phyloP scores from a whole-genome alignment of 768 basidiomycete genomes.

The Hortiboletus campestris region DNA sequence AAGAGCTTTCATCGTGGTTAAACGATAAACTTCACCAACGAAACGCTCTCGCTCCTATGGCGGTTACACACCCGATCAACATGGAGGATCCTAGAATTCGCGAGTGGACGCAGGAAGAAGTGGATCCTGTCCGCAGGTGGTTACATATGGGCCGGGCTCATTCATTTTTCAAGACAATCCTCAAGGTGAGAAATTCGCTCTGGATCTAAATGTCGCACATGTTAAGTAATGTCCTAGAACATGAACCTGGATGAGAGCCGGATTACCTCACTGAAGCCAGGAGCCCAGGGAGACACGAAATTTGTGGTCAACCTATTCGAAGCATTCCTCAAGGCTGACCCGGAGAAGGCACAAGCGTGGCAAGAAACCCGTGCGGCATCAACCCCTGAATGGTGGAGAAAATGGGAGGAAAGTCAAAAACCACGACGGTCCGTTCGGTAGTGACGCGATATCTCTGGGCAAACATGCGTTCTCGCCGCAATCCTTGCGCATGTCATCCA shows the following conservation, averaged over 20 bases:
- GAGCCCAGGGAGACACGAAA: conserved; percentile 13
- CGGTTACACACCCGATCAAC: conserved; percentile 17
- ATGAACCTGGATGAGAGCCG: conserved; percentile 16
- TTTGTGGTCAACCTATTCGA: conserved; percentile 20
- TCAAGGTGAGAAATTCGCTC: conserved; percentile 21
- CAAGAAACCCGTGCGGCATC: conserved; percentile 22
- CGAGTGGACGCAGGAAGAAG: conserved; percentile 40
- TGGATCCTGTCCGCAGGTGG: conserved; percentile 34
- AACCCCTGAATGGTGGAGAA: conserved; percentile 31
- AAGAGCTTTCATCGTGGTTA: conserved; percentile 33
- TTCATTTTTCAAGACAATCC: conserved; percentile 25
- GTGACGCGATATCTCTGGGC: not conserved
- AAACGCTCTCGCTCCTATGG: conserved; percentile 22
- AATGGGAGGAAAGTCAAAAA: conserved; percentile 28
- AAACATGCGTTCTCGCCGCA: not conserved
- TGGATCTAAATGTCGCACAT: not conserved
- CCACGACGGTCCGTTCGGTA: conserved; percentile 5
- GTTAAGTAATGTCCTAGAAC: conserved; percentile 14
- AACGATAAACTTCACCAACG: conserved; percentile 26
- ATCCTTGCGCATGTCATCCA: not conserved
- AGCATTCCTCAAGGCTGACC: conserved; percentile 24
- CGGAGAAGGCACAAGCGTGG: conserved; percentile 19
- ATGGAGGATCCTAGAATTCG: conserved; percentile 40
- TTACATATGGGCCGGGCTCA: conserved; percentile 33
- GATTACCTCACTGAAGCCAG: conserved; percentile 9